Evolutionary conservation across 1,284 basidiomycete genomes (phyloP).

Genomic region (Sanghuangporus sanghuang): DNA sequence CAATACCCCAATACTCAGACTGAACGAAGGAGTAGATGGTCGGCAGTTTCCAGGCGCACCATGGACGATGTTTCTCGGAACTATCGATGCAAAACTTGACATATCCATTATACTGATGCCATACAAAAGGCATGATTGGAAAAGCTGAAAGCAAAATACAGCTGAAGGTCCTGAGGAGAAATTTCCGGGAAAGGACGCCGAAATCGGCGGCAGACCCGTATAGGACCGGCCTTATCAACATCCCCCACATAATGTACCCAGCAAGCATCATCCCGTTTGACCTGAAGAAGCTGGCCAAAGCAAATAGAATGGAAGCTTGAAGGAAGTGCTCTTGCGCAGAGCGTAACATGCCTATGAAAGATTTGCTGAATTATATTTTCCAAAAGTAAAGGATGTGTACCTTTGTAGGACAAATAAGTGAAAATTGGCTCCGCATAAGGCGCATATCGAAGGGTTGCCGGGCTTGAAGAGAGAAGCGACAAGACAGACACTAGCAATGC

Average conservation of each 20-base stretch:
- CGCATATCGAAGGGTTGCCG: conserved; percentile 64
- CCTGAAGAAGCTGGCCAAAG: conserved; percentile 64
- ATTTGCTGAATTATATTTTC: conserved; percentile 8
- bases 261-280: conserved; percentile 78
- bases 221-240: conserved; percentile 46
- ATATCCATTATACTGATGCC: conserved; percentile 69
- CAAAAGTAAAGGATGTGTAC: conserved; percentile 30
- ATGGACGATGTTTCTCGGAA: conserved; percentile 33
- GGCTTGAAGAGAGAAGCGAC: conserved; percentile 79
- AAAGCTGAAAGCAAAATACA: conserved; percentile 39
- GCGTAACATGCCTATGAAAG: conserved; percentile 51
- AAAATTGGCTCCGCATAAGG: conserved; percentile 86
- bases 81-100: conserved; percentile 50
- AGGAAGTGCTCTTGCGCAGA: conserved; percentile 47
- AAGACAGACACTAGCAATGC: conserved; percentile 61
- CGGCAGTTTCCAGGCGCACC: conserved; percentile 65
- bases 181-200: not conserved
- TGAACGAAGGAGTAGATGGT: conserved; percentile 85
- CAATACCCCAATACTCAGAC: conserved; percentile 82
- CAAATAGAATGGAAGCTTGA: conserved; percentile 56
- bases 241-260: conserved; percentile 73
- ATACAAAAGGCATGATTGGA: conserved; percentile 59
- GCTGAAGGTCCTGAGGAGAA: conserved; percentile 25
- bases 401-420: conserved; percentile 73
- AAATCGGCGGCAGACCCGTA: not conserved